Evolutionary conservation across 2,329 filamentous ascomycete species (phyloP).

Genomic region (Phaeoacremonium minimum): DNA sequence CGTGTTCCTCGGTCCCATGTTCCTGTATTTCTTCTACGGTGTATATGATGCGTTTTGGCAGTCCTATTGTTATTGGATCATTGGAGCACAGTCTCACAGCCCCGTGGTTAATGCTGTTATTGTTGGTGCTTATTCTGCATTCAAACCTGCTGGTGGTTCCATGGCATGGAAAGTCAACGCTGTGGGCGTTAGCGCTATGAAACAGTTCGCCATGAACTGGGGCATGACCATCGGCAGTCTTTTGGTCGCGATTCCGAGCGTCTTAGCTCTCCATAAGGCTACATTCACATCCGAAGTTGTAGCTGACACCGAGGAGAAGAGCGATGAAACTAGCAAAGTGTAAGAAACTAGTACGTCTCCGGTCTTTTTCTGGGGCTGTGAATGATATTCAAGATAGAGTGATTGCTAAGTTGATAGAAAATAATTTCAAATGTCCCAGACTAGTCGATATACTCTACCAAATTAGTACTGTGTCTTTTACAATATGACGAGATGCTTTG

Average conservation of each 20-base stretch:
- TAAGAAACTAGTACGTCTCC: no score
- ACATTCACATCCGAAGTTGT: background rate
- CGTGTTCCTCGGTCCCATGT: slow-evolving; percentile 53
- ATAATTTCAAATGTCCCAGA: no score
- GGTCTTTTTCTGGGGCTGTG: no score
- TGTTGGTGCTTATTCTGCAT: slow-evolving; percentile 31
- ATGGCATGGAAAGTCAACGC: slow-evolving; percentile 38
- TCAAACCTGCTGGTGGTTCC: slow-evolving; percentile 31
- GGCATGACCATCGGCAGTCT: slow-evolving; percentile 27
- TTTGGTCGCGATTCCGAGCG: slow-evolving; percentile 24
- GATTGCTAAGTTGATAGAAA: no score
- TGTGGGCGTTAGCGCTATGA: slow-evolving; percentile 19
- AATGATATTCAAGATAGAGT: no score
- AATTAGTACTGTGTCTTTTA: no score
- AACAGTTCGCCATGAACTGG: slow-evolving; percentile 29
- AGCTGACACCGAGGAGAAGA: background rate
- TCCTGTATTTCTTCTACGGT: slow-evolving; percentile 59
- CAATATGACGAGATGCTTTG: no score
- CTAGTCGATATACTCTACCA: no score
- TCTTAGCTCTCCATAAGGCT: slow-evolving; percentile 16
- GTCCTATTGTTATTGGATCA: slow-evolving; percentile 51
- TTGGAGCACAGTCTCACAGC: slow-evolving; percentile 28
- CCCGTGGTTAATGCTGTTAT: slow-evolving; percentile 24
- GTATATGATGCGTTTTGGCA: slow-evolving; percentile 58
- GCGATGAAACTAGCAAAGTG: background rate